A percentile compares a stretch with the other conserved stretches of the same genome.
Evolutionary conservation across 371 early-diverging fungal species (phyloP).

Genomic region (Mucor racemosus): DNA sequence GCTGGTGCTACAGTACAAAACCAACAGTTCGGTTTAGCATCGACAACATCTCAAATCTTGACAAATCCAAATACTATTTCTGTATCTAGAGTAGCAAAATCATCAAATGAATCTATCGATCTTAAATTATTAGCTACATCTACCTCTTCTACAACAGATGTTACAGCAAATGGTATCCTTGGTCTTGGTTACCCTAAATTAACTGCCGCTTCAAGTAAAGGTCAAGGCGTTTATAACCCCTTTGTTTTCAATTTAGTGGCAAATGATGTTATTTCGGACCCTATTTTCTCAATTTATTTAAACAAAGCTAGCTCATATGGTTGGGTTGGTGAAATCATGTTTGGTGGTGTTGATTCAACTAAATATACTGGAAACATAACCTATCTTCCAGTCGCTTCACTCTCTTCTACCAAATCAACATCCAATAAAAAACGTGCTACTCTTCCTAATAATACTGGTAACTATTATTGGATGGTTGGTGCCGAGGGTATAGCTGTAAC

Average conservation of each 20-base stretch:
- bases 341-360: constrained; percentile 61
- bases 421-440: constrained; percentile 11
- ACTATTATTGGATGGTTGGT: constrained; percentile 56
- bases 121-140: background rate
- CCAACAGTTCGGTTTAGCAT: constrained; percentile 52
- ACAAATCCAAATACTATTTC: constrained; percentile 38
- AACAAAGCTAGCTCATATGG: constrained; percentile 33
- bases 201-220: constrained; percentile 35
- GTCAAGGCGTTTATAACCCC: constrained; percentile 39
- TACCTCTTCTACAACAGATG: background rate
- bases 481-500: constrained; percentile 41
- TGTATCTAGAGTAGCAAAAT: constrained; percentile 8
- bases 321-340: constrained; percentile 60
- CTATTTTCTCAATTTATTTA: constrained; percentile 47
- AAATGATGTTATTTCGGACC: constrained; percentile 38
- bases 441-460: constrained; percentile 4
- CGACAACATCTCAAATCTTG: constrained; percentile 33
- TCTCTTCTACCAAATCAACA: constrained; percentile 12
- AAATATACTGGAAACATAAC: constrained; percentile 59
- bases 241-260: constrained; percentile 45
- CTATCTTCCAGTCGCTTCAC: constrained; percentile 47
- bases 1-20: constrained; percentile 37
- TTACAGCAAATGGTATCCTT: constrained; percentile 46
- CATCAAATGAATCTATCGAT: constrained; percentile 2
- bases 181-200: constrained; percentile 49